Base-by-base conservation (phyloP, 345 rosid species). In the Salix purpurea region DNA sequence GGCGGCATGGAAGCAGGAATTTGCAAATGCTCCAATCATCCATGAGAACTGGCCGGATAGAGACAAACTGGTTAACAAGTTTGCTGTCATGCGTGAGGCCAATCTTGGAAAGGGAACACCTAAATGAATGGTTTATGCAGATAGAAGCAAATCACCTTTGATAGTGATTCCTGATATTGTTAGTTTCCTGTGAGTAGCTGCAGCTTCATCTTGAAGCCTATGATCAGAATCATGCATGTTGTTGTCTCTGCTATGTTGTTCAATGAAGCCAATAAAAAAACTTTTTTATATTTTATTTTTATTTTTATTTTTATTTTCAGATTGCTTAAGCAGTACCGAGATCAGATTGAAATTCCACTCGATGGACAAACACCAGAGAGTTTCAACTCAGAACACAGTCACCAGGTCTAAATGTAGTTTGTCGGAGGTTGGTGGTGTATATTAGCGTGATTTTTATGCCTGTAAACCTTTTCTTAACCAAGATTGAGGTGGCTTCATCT, bases 361-460 rank as follows among this genome's bases (percentile, higher is more conserved):
- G 44, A 40, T 2, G 44, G 44, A 10, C 44, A 40, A 11, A 1
- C 44, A 46, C 14, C 4, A 4, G 50, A 46, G 16, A 46, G 16
- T 46, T 46, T 30, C 32, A 36, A 36, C 89, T 96, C 67, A 88
- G 77, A 75, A 90, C 98, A 46, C 92, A 86, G 58, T 96, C 98
- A 16, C 94, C 94, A 1, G 99, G 96, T 19, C 85, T 96, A 15
- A 96, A 96, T 87, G 90, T 90, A 82, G 97, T 93, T 83, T 87
- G 90, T 79, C 88, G 93, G 84, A 96, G 99, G 98, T 95, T 66
- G 71, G 62, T 75, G 70, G 74, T 76, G 67, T 50, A 84, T 61
- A 37, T 40, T 69, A 32, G 24, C n/a, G 65, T 58, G 42, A 42
- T 21, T 18, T 65, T 54, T 73, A 32, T 52, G 18, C 30, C 46